Percentiles rank a stretch among this genome's conserved stretches.
Conservation (phyloP, 2,329 filamentous ascomycete species). For the Thelonectria discophora region DNA sequence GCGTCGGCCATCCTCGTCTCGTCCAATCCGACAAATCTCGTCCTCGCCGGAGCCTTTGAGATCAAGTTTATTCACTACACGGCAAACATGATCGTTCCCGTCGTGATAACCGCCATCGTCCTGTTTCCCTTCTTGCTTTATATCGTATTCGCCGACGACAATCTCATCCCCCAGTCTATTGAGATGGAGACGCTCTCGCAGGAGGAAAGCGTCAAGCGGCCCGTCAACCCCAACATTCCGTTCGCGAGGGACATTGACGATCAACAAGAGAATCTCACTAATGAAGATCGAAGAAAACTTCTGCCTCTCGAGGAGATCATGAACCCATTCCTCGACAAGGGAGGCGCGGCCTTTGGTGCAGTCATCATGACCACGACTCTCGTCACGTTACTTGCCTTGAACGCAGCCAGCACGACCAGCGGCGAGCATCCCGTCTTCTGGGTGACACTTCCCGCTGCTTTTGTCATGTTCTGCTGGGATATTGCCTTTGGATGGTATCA, state of each 20-base stretch:
- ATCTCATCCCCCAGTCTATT: conserved; percentile 71
- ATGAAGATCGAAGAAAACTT: conserved; percentile 59
- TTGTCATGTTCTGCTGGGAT: conserved; percentile 76
- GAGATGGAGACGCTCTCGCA: conserved; percentile 73
- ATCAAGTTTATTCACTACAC: conserved; percentile 79
- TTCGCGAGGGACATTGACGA: conserved; percentile 66
- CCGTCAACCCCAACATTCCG: conserved; percentile 78
- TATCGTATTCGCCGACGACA: conserved; percentile 71
- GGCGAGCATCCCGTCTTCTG: conserved; percentile 69
- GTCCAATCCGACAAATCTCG: conserved; percentile 80
- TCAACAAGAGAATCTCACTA: conserved; percentile 55
- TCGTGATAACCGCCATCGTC: conserved; percentile 71
- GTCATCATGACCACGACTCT: conserved; percentile 73
- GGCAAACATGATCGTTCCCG: conserved; percentile 80
- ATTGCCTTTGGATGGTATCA: conserved; percentile 69
- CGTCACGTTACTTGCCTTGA: conserved; percentile 71
- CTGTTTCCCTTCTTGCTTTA: conserved; percentile 76
- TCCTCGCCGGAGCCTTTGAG: conserved; percentile 75
- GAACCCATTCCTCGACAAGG: conserved; percentile 77
- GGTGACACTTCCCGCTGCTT: conserved; percentile 73
- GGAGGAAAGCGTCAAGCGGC: conserved; percentile 62
- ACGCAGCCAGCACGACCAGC: conserved; percentile 63
- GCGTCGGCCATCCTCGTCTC: conserved; percentile 80
- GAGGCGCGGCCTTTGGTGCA: conserved; percentile 70
- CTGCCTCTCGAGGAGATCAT: conserved; percentile 76